Percentiles rank a stretch among this genome's conserved stretches.
phyloP scores from a whole-genome alignment of 2,329 filamentous ascomycete genomes.

The Emmonsiellopsis sp. region DNA sequence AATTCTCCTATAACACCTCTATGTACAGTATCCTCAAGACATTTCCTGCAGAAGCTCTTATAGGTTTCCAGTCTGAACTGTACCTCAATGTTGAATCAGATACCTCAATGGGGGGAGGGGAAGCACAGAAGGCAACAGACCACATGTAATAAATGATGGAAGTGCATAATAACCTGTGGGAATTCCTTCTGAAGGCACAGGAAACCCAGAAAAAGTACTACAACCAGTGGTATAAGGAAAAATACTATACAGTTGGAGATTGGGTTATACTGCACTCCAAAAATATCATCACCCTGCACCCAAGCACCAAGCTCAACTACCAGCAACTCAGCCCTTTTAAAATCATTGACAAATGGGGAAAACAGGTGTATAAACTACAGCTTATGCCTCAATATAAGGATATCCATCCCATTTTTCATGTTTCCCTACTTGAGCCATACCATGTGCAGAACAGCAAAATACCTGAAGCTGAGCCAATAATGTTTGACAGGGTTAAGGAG shows the following conservation, averaged over 20 bases:
- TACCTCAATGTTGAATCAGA: not conserved
- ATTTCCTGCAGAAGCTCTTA: not conserved
- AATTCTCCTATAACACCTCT: slow-evolving; percentile 12
- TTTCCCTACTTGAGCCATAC: not conserved
- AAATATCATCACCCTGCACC: not conserved
- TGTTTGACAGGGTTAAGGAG: not conserved
- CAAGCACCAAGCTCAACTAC: not conserved
- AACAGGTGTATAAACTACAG: not conserved
- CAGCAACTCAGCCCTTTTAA: not conserved
- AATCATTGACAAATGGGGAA: not conserved
- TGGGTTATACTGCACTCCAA: not conserved
- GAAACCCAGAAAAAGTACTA: not conserved
- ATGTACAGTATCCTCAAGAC: not conserved
- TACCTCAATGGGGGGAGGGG: too few species aligned
- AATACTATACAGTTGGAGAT: not conserved
- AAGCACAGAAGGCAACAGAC: too few species aligned
- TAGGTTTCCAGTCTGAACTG: not conserved
- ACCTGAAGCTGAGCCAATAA: not conserved
- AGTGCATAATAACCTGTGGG: too few species aligned
- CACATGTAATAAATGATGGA: too few species aligned
- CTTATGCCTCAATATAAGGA: not conserved
- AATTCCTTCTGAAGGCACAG: not conserved
- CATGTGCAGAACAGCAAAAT: not conserved
- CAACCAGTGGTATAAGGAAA: not conserved
- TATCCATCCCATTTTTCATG: not conserved